Base-by-base conservation (phyloP, 768 basidiomycete genomes). In the Trametes cubensis region DNA sequence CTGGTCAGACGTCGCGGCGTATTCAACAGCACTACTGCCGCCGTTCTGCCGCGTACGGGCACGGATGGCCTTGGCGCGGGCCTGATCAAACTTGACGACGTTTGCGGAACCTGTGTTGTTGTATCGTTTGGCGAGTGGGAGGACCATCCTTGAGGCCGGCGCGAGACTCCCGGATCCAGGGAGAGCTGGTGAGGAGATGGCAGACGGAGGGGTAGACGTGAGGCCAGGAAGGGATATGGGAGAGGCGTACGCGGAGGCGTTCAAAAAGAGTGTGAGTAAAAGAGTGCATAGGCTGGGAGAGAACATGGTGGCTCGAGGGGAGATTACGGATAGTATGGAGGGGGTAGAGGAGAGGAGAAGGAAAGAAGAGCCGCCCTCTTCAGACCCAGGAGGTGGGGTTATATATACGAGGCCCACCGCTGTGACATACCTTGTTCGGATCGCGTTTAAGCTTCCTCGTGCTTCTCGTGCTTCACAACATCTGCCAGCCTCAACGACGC, bases 31-130 rank as follows among this genome's bases (percentile, higher is more conserved):
- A 21, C 20, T 13, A 11, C 6, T 6, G 15, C 25, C 45, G 28
- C 48, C 65, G 55, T 72, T 76, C 15, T 76, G 75, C 28, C 72
- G 69, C 2, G 54, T 25, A 10, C 57, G 56, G 8, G 38, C 21
- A 17, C 51, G 51, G 18, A 67, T 50, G 4, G 59, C 64, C 28
- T 61, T 39, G 10, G 66, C 67, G 26, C 69, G 66, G 11, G 67
- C 67, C 44, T 64, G 63, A 51, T 70, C 69, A 49, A 61, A 51
- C 42, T 58, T 55, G n/a, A 67, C 49, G 4, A 70, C 38, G 23
- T 67, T 68, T 5, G 54, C 21, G n/a, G 51, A 44, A 6, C 67
- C 66, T 4, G 62, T 67, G 20, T 41, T 34, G 54, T 71, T 71
- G 56, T 66, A 47, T 0, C 61, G 60, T 15, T 59, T 64, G 7